Evolutionary conservation across 805 yeast species (phyloP), one percentile per base, ranked within the genome.

Genomic region (Blastobotrys parvus): DNA sequence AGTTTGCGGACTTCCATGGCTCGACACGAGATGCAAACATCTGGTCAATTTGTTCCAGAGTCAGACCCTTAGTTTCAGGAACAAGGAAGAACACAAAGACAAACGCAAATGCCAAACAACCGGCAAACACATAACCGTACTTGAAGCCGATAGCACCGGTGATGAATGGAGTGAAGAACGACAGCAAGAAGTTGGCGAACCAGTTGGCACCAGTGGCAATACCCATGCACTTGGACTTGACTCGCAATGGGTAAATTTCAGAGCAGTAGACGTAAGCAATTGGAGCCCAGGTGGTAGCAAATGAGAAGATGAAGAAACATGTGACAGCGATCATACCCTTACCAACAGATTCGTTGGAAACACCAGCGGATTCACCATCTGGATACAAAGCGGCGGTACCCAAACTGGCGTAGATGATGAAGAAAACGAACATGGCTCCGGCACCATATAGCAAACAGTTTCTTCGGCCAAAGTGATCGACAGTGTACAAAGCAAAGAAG

Each of bases 61-160:
- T 73, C 56, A 84, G 72, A 46, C 94, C 94, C 67, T 77, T 78
- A 43, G 94, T 86, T 65, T 83, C 90, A 55, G 78, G 78, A 47
- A 86, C 77, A 53, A 72, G 72, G 70, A 84, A 78, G 70, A 72
- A 77, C 42, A 83, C 83, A 61, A 81, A 86, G 63, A 81, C 68
- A 59, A 80, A 55, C 20, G 74, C 64, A 50, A 68, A 74, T 17
- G 77, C 63, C 66, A 78, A 65, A 60, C 83, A 78, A 2, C 83
- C 84, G 55, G 76, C 64, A 56, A 71, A 71, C 25, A 79, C 75
- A 55, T 73, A 80, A 1, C 94, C 94, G 52, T 75, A 73, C 52
- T 71, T 70, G 64, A 78, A 83, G 31, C 80, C 82, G 55, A 84
- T 77, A 30, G 67, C 64, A 2, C 65, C 59, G 7, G 80, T 78